Conservation (phyloP, 305 asterid genomes). For the Salvia sclarea region DNA sequence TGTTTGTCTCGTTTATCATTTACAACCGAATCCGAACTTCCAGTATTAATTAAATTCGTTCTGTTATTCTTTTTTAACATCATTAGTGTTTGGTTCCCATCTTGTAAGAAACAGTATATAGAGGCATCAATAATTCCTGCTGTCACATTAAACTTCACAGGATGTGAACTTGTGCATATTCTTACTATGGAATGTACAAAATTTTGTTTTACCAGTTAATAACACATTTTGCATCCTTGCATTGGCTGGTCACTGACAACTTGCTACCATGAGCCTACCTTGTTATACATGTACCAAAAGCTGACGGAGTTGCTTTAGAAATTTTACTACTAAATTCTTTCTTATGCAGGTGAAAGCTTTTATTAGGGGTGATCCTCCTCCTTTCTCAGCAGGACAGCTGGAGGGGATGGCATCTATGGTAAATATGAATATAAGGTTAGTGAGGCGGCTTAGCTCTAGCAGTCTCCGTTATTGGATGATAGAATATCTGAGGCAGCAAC, state of each 20-base stretch:
- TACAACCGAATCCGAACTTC: not conserved
- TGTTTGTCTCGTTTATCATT: not conserved
- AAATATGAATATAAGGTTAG: conserved; percentile 65
- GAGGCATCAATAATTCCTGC: not conserved
- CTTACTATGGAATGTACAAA: not conserved
- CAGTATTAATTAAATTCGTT: not conserved
- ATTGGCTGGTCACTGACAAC: not conserved
- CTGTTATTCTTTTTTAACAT: not conserved
- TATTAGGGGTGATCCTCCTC: conserved; percentile 85
- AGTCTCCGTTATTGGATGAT: conserved; percentile 87
- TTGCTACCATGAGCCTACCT: not conserved
- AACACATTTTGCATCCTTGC: conserved; percentile 23
- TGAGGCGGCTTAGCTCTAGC: conserved; percentile 67
- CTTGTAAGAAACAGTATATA: not conserved
- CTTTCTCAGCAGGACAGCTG: conserved; percentile 83
- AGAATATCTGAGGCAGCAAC: conserved; percentile 84
- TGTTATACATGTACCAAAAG: not conserved
- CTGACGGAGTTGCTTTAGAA: conserved; percentile 18
- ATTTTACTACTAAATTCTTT: conserved; percentile 25
- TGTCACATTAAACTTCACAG: conserved; percentile 1
- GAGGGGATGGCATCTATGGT: conserved; percentile 84
- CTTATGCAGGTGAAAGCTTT: conserved; percentile 78
- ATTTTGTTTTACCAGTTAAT: not conserved
- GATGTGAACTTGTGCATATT: not conserved
- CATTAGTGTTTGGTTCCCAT: not conserved